Evolutionary conservation across 2,329 filamentous ascomycete species (phyloP).

Genomic region (Westerdykella ornata): DNA sequence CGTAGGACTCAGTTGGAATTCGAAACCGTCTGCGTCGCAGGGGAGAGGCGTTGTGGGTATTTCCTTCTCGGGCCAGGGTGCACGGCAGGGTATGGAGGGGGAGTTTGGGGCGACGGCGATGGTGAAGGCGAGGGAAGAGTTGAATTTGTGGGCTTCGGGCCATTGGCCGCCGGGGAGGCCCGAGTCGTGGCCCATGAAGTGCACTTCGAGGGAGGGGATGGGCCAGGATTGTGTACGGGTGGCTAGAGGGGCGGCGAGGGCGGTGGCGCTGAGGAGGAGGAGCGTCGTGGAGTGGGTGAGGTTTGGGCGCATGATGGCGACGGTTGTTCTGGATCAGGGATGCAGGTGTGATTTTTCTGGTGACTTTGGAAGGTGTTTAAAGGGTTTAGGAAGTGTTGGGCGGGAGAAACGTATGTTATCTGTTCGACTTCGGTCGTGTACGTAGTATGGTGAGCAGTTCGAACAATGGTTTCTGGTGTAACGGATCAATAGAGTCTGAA

Average conservation of each 20-base stretch:
- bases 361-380: too few relatives aligned
- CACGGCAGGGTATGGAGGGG: slow-evolving; percentile 1
- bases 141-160: slow-evolving; percentile 9
- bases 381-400: too few relatives aligned
- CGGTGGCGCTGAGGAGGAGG: too few relatives aligned
- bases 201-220: slow-evolving; percentile 7
- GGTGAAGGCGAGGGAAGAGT: slow-evolving; percentile 9
- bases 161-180: slow-evolving; percentile 12
- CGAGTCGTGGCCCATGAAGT: slow-evolving; percentile 14
- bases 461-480: too few relatives aligned
- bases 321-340: too few relatives aligned
- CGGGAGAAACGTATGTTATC: too few relatives aligned
- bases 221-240: slow-evolving; percentile 3
- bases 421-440: too few relatives aligned
- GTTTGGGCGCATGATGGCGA: too few relatives aligned
- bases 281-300: too few relatives aligned
- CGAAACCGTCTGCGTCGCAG: background rate
- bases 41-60: background rate
- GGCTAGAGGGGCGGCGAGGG: background rate
- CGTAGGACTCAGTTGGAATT: background rate
- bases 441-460: too few relatives aligned
- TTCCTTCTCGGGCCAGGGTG: slow-evolving; percentile 1
- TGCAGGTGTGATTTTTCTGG: too few relatives aligned
- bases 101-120: slow-evolving; percentile 1
- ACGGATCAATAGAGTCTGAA: too few relatives aligned